phyloP scores from a whole-genome alignment of 2,329 filamentous ascomycete species.

The Graphilbum ipis-grandicollis region DNA sequence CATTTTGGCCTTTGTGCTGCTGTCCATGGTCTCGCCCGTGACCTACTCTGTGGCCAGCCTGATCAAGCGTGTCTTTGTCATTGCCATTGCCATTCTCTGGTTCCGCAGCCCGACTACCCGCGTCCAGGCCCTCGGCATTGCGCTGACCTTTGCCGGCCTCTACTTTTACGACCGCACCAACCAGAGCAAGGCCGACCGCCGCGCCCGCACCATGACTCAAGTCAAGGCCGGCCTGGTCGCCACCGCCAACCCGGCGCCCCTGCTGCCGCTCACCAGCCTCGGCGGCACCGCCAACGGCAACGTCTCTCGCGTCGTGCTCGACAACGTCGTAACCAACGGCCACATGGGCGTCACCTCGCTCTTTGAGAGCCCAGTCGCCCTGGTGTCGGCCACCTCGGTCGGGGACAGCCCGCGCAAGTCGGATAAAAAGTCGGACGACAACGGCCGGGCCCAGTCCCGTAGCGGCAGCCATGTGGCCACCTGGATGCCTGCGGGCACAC shows the following conservation, averaged over 20 bases:
- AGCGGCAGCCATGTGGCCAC: constrained; percentile 28
- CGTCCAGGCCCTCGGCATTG: constrained; percentile 71
- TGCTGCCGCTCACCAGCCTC: constrained; percentile 45
- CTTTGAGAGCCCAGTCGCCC: no score
- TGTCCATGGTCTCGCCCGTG: constrained; percentile 88
- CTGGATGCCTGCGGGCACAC: constrained; percentile 69
- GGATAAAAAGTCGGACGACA: constrained; percentile 41
- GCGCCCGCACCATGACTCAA: constrained; percentile 49
- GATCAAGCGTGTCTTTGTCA: constrained; percentile 95
- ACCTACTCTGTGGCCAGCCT: constrained; percentile 93
- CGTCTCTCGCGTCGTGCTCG: constrained; percentile 18
- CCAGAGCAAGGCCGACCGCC: constrained; percentile 74
- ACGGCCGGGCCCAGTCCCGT: constrained; percentile 20
- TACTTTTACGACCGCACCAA: constrained; percentile 93
- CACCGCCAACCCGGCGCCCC: constrained; percentile 20
- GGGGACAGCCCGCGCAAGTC: no score
- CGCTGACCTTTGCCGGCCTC: constrained; percentile 74
- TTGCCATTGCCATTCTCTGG: constrained; percentile 88
- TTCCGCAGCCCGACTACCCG: constrained; percentile 79
- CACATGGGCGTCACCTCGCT: no score
- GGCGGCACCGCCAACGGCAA: not conserved
- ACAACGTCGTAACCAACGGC: constrained; percentile 14
- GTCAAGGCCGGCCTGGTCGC: constrained; percentile 13
- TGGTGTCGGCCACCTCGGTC: no score
- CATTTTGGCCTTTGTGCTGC: constrained; percentile 79